Base-by-base conservation (phyloP, 2,329 filamentous ascomycete species). In the Madurella mycetomatis region DNA sequence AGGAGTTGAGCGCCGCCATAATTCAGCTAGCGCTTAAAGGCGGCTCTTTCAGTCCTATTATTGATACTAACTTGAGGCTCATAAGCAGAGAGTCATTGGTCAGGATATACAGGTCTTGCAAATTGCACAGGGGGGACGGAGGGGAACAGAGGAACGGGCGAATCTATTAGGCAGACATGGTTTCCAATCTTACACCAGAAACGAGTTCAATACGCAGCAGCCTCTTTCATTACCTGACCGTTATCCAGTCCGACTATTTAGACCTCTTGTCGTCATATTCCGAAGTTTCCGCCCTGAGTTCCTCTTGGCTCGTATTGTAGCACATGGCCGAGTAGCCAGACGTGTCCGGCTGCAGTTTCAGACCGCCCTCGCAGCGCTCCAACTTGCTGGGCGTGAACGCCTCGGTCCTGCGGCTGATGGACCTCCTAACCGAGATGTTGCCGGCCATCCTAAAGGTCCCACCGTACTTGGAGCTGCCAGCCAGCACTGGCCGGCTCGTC, bases 231-330 rank as follows among this genome's bases (percentile, higher is more conserved):
- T 8, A 3, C 9, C 19, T 30, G 1, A 30, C 19, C 42, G 25
- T 12, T 8, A 8, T 12, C 4, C 11, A 9, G 18, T 39, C 32
- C 32, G 16, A 40, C 7, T 48, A 45, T 31, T 47, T 53, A 17
- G 45, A 44, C 25, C 9, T 9, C 19, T 49, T 48, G 8, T 32
- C 30, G 9, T 48, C 51, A 1, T 37, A 42, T 7, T 19, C 41
- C 2, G 37, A 4, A 12, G 19, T 40, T 17, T 31, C 41, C 17
- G 42, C 16, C 41, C 48, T 32, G 8, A 59, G 41, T 16, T 55
- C 47, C 47, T 59, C 54, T 46, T 54, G 48, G 30, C 54, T 59
- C 17, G 54, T 59, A 40, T 54, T 56, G 47, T 59, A 59, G 40
- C 57, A 56, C 49, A 39, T 47, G 25, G 57, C 57, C 39, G 49